Base-by-base conservation (phyloP, 2,329 filamentous ascomycete species). In the Hypoxylon sp. region DNA sequence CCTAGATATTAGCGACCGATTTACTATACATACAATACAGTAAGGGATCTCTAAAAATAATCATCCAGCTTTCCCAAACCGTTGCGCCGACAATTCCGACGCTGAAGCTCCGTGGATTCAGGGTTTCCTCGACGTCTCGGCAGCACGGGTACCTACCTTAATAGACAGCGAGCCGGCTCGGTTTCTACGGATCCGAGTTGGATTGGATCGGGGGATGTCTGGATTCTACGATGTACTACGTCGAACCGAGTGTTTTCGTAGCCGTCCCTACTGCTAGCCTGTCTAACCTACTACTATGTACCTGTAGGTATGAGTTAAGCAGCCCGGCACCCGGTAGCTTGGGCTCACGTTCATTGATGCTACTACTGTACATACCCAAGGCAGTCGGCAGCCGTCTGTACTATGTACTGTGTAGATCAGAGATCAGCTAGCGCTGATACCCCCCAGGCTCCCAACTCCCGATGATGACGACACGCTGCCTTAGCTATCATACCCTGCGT, bases 381-480 rank as follows among this genome's bases (percentile, higher is more conserved):
- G n/a, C 4, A 11, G 13, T 29, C 27, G 13, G 27, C 27, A 11
- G 13, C 10, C 10, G 27, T 29, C 5, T 10, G 5, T 27, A 27
- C 5, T 35, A 35, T 35, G 31, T 35, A 35, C 31, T 27, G 5
- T 27, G 24, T 27, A 27, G 24, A 20, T 45, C 3, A 11, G n/a
- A n/a, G n/a, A n/a, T n/a, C n/a, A n/a, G n/a, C n/a, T n/a, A n/a
- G n/a, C n/a, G n/a, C n/a, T n/a, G n/a, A n/a, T 13, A 37, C 20
- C 31, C 48, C 8, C 24, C n/a, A 11, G 18, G 27, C 33, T 11
- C 29, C 46, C 18, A 43, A 38, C 43, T 42, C 11, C 41, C 37
- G 52, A 20, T 29, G 41, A 59, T 62, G 60, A 62, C 60, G 60
- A 57, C 46, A 62, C 35, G 8, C 11, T 40, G n/a, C n/a, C n/a